phyloP scores from a whole-genome alignment of 345 rosid species.

The Camelina laxa region DNA sequence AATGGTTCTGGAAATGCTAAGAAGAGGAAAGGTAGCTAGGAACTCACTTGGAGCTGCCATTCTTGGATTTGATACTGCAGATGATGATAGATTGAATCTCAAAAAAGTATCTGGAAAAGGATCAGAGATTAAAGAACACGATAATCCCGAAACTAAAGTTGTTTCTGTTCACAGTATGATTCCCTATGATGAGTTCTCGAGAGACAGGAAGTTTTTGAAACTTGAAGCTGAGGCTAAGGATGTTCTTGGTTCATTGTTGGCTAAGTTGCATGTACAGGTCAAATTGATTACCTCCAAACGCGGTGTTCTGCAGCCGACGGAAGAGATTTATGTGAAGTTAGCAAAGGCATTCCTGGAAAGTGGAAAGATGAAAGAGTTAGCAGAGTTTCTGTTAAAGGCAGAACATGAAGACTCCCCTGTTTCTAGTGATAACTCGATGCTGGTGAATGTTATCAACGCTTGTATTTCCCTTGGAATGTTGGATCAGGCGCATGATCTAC shows the following conservation, averaged over 20 bases:
- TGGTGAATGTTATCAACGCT: constrained; percentile 69
- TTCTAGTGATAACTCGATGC: constrained; percentile 69
- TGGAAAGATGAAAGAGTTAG: constrained; percentile 73
- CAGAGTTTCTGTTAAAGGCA: constrained; percentile 70
- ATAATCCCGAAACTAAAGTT: constrained; percentile 14
- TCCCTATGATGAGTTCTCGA: constrained; percentile 58
- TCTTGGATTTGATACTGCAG: constrained; percentile 36
- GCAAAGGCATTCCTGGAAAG: constrained; percentile 81
- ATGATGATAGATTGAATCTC: constrained; percentile 34
- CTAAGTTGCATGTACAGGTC: constrained; percentile 61
- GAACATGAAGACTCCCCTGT: constrained; percentile 73
- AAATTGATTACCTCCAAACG: constrained; percentile 67
- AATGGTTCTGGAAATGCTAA: constrained; percentile 91
- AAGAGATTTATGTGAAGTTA: constrained; percentile 66
- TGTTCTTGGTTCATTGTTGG: constrained; percentile 57
- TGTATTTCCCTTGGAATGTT: constrained; percentile 91
- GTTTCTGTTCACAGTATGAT: constrained; percentile 40
- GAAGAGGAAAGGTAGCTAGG: constrained; percentile 71
- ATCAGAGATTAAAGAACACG: constrained; percentile 34
- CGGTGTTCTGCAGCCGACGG: constrained; percentile 88
- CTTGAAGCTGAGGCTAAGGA: constrained; percentile 70
- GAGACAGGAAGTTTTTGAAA: constrained; percentile 58
- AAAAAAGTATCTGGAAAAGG: constrained; percentile 39
- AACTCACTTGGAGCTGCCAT: constrained; percentile 76
- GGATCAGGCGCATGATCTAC: constrained; percentile 91